Conservation (phyloP, 768 basidiomycete species). For the Tricholoma flavovirens region DNA sequence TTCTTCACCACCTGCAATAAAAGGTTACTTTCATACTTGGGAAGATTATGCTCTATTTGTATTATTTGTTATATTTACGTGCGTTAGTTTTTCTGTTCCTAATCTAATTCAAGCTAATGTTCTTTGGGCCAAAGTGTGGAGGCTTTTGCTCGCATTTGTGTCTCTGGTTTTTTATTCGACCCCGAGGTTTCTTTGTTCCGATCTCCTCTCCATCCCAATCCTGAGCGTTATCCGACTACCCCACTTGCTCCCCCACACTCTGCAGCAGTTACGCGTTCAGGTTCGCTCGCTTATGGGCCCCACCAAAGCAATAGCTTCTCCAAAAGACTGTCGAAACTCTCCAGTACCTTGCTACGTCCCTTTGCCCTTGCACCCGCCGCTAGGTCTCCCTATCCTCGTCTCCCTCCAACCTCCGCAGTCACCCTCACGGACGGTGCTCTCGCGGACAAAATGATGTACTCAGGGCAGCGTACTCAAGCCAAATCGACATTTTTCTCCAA, state of each 20-base stretch:
- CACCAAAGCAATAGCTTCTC: slow-evolving; percentile 42
- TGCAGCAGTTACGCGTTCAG: slow-evolving; percentile 19
- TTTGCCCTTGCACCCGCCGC: slow-evolving; percentile 39
- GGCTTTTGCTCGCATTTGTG: slow-evolving; percentile 81
- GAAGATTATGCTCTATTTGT: slow-evolving; percentile 83
- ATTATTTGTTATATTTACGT: slow-evolving; percentile 86
- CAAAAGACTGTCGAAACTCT: slow-evolving; percentile 39
- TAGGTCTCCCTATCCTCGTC: slow-evolving; percentile 21
- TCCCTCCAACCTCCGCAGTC: slow-evolving; percentile 15
- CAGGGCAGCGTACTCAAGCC: slow-evolving; percentile 32
- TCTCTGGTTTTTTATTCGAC: slow-evolving; percentile 85
- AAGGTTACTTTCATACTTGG: slow-evolving; percentile 85
- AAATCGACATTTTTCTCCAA: slow-evolving; percentile 47
- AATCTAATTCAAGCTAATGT: slow-evolving; percentile 3
- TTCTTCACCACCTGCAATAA: slow-evolving; percentile 34
- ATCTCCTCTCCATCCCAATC: slow-evolving; percentile 26
- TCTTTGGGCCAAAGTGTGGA: slow-evolving; percentile 52
- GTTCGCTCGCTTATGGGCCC: slow-evolving; percentile 24
- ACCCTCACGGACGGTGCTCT: slow-evolving; percentile 24
- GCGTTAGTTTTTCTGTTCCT: slow-evolving; percentile 24
- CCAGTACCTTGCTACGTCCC: slow-evolving; percentile 44
- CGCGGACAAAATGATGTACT: slow-evolving; percentile 27
- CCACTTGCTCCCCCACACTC: slow-evolving; percentile 23
- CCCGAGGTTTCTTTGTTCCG: slow-evolving; percentile 61
- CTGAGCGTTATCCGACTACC: slow-evolving; percentile 24